A percentile compares a stretch with the other conserved stretches of the same genome.
Conservation (phyloP, 306 rosid genomes). For the Corylus heterophylla region DNA sequence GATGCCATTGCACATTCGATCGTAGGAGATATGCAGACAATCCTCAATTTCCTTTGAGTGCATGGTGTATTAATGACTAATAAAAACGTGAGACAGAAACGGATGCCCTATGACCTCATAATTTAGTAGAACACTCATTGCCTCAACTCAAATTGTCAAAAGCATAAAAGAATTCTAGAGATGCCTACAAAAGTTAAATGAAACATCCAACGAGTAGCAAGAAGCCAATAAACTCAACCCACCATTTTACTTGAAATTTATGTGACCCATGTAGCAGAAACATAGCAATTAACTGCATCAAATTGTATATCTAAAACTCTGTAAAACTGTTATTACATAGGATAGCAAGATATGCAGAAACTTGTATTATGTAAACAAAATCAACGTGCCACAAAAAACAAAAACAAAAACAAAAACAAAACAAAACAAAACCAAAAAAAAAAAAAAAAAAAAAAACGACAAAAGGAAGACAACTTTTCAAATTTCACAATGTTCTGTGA, state of each 20-base stretch:
- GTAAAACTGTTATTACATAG: neutral
- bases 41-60: neutral
- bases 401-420: neutral
- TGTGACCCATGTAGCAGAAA: neutral
- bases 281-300: neutral
- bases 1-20: neutral
- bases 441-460: neutral
- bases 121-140: neutral
- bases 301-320: neutral
- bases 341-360: neutral
- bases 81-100: neutral
- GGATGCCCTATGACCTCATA: neutral
- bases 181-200: neutral
- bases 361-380: neutral
- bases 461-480: slow-evolving; percentile 4
- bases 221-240: neutral
- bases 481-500: slow-evolving; percentile 3
- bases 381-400: neutral
- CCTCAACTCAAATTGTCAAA: neutral
- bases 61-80: neutral
- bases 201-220: neutral
- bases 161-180: neutral
- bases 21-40: neutral
- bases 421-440: no score
- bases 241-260: neutral